Conservation (phyloP, 2,329 filamentous ascomycete species). For the Cladophialophora immunda region DNA sequence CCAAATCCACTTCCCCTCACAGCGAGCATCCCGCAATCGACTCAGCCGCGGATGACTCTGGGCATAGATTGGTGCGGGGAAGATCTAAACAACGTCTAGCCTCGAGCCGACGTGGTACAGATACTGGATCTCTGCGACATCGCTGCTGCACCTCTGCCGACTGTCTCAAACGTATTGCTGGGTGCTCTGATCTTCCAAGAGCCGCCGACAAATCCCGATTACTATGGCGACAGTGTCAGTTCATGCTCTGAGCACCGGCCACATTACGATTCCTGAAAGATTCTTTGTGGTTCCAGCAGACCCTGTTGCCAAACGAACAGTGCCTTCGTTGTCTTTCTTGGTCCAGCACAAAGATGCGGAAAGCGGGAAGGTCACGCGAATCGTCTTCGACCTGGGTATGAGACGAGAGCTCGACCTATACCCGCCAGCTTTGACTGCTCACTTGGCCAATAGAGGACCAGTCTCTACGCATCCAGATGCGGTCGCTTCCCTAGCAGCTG, state of each 20-base stretch:
- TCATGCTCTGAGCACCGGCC: conserved; percentile 48
- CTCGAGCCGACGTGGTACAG: conserved; percentile 10
- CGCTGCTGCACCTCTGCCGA: not conserved
- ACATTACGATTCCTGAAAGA: conserved; percentile 43
- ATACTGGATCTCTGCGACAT: not conserved
- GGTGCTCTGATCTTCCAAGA: not conserved
- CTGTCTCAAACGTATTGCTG: not conserved
- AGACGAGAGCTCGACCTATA: conserved; percentile 42
- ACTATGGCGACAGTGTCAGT: conserved; percentile 45
- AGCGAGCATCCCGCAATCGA: not conserved
- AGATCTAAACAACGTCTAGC: conserved; percentile 9
- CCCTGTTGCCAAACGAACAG: conserved; percentile 38
- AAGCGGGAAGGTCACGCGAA: conserved; percentile 37
- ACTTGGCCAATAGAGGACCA: conserved; percentile 42
- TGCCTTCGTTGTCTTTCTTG: conserved; percentile 46
- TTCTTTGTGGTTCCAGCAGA: conserved; percentile 43
- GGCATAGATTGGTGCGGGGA: conserved; percentile 12
- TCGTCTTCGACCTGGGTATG: conserved; percentile 46
- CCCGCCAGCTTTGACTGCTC: conserved; percentile 38
- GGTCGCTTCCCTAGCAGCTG: conserved; percentile 46
- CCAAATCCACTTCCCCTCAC: conserved; percentile 1
- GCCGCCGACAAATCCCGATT: not conserved
- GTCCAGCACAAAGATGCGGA: conserved; percentile 41
- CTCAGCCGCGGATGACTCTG: conserved; percentile 7
- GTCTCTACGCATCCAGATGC: conserved; percentile 41